Conservation (phyloP, 768 basidiomycete species). For the Peribolospora kevripleyi region DNA sequence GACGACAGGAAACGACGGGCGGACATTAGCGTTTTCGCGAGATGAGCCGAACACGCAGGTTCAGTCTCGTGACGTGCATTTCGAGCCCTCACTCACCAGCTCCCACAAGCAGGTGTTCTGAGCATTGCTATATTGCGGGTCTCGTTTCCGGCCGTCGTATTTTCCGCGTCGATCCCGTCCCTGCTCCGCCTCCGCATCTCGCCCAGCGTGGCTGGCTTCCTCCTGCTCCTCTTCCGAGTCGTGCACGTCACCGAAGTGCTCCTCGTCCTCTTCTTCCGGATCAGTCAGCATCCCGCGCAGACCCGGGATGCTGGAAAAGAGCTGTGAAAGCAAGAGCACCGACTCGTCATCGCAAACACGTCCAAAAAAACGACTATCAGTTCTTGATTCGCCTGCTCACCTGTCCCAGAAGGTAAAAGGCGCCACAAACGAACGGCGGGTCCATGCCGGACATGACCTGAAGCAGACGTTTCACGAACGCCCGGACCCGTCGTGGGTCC, state of each 20-base stretch:
- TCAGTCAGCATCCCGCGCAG: constrained; percentile 27
- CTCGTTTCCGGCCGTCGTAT: constrained; percentile 76
- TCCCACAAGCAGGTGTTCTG: constrained; percentile 67
- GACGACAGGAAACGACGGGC: neutral
- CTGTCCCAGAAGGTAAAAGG: constrained; percentile 65
- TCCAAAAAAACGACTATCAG: neutral
- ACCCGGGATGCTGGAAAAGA: constrained; percentile 29
- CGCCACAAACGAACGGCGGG: constrained; percentile 69
- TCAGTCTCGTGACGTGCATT: neutral
- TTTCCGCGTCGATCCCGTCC: constrained; percentile 4
- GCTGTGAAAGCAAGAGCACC: constrained; percentile 17
- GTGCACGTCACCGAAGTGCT: constrained; percentile 3
- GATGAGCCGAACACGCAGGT: neutral
- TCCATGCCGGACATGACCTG: constrained; percentile 54
- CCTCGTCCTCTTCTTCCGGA: constrained; percentile 11
- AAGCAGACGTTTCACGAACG: constrained; percentile 57
- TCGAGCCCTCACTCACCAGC: constrained; percentile 31
- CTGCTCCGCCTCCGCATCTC: neutral
- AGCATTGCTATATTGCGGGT: constrained; percentile 66
- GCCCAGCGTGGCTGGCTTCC: neutral
- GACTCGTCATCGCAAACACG: neutral
- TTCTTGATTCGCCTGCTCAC: constrained; percentile 25
- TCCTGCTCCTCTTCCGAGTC: constrained; percentile 1
- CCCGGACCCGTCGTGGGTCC: constrained; percentile 39
- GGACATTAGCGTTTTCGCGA: neutral